Base-by-base conservation (phyloP, 306 rosid species). In the Vigna hirtella region DNA sequence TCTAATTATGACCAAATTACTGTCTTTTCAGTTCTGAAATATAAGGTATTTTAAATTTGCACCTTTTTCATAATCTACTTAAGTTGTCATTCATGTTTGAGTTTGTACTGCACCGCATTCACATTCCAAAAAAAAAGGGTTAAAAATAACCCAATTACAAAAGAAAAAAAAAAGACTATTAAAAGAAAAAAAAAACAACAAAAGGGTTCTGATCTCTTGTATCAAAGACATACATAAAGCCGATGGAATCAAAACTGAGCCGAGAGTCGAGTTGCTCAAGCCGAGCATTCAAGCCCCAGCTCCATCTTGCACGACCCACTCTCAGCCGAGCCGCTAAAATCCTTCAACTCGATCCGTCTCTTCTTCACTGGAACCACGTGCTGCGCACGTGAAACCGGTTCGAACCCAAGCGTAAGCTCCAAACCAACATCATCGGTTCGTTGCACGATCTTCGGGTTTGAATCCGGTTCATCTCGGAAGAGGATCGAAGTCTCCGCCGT, bases 361-460 rank as follows among this genome's bases (percentile, higher is more conserved):
- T 94, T 94, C 87, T 94, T 94, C 66, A 92, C 82, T 0, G 97
- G 98, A 22, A 92, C 87, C 72, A 92, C 91, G 73, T 83, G 97
- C 12, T 63, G 42, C 0, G 74, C 84, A 76, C 87, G 88, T 40
- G 90, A 79, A 11, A 47, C 77, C 66, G 97, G 97, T 77, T 88
- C 88, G 0, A 90, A 50, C 34, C 98, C 97, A 0, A 94, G 90
- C 1, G 97, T 92, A 13, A 94, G 85, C 66, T 94, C 98, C 36
- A 94, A 75, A 55, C 73, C 97, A 48, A 88, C 22, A 34, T 83
- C 85, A 0, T 58, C 64, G 26, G 73, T 62, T 5, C 79, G 83
- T 9, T 32, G 80, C 0, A 3, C 12, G 0, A 43, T 10, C 52
- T 82, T 88, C 2, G 11, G 80, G 6, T 68, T 64, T 6, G 83